Conservation (phyloP, 1,284 basidiomycete genomes). For the Veloboletus limbatus region DNA sequence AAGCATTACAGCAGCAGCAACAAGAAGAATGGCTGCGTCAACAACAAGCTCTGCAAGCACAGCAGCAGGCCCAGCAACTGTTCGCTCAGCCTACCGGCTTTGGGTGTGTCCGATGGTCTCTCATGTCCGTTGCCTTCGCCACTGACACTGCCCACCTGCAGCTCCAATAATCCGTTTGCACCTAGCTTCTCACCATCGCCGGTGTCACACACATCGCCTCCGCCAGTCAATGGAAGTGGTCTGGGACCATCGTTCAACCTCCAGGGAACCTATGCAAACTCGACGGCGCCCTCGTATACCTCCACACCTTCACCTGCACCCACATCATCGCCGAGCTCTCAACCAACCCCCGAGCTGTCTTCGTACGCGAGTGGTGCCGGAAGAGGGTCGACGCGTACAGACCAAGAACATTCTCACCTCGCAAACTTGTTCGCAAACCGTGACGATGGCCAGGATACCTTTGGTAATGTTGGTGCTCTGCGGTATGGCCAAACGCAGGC, state of each 20-base stretch:
- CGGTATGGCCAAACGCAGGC: slow-evolving; percentile 72
- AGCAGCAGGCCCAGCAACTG: slow-evolving; percentile 55
- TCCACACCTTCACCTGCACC: slow-evolving; percentile 40
- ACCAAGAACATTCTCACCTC: slow-evolving; percentile 72
- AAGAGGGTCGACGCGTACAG: slow-evolving; percentile 34
- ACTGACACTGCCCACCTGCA: slow-evolving; percentile 31
- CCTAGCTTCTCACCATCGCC: slow-evolving; percentile 41
- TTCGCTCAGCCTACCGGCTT: slow-evolving; percentile 69
- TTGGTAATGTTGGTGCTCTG: slow-evolving; percentile 82
- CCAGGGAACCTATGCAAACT: slow-evolving; percentile 57
- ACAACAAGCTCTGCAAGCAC: slow-evolving; percentile 57
- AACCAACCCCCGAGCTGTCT: slow-evolving; percentile 23
- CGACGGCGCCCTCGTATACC: slow-evolving; percentile 30
- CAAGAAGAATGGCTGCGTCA: slow-evolving; percentile 70
- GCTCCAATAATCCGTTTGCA: slow-evolving; percentile 95
- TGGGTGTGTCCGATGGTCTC: slow-evolving; percentile 45
- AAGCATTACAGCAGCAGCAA: slow-evolving; percentile 50
- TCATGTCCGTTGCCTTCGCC: background rate
- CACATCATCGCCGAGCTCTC: slow-evolving; percentile 39
- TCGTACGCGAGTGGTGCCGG: slow-evolving; percentile 24
- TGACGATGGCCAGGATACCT: slow-evolving; percentile 91
- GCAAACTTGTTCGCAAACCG: slow-evolving; percentile 80
- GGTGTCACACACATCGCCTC: slow-evolving; percentile 35
- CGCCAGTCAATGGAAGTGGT: slow-evolving; percentile 32
- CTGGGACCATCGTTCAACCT: slow-evolving; percentile 54